phyloP scores from a whole-genome alignment of 306 rosid species.

The Vigna angularis region DNA sequence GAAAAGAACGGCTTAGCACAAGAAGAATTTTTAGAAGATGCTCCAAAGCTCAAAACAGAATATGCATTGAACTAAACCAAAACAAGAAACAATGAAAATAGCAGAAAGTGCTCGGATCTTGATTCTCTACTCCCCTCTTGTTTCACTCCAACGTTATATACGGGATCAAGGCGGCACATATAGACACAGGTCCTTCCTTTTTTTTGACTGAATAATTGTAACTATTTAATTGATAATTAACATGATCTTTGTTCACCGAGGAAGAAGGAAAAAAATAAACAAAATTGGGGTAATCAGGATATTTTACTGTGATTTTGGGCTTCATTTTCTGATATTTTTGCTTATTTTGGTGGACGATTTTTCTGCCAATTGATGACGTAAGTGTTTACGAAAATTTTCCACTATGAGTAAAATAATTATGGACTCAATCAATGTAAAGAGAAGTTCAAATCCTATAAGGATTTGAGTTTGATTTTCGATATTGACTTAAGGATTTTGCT shows the following conservation, averaged over 20 bases:
- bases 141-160: conserved; percentile 15
- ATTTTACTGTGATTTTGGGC: conserved; percentile 30
- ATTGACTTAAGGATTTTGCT: too few species aligned
- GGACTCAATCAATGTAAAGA: not conserved
- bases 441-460: too few species aligned
- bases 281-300: not conserved
- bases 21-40: conserved; percentile 38
- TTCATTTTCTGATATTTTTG: not conserved
- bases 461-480: too few species aligned
- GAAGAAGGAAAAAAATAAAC: not conserved
- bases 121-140: not conserved
- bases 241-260: not conserved
- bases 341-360: too few species aligned
- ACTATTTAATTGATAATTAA: not conserved
- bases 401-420: too few species aligned
- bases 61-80: not conserved
- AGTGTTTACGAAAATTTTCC: not conserved
- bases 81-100: not conserved
- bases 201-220: too few species aligned
- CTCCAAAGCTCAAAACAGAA: conserved; percentile 25
- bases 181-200: not conserved
- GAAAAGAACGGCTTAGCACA: not conserved
- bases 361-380: not conserved
- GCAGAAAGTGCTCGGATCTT: not conserved
- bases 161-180: conserved; percentile 7